Percentiles rank a stretch among this genome's conserved stretches.
Conservation (phyloP, 192 early-diverging fungal species). For the Coemansia pectinata region DNA sequence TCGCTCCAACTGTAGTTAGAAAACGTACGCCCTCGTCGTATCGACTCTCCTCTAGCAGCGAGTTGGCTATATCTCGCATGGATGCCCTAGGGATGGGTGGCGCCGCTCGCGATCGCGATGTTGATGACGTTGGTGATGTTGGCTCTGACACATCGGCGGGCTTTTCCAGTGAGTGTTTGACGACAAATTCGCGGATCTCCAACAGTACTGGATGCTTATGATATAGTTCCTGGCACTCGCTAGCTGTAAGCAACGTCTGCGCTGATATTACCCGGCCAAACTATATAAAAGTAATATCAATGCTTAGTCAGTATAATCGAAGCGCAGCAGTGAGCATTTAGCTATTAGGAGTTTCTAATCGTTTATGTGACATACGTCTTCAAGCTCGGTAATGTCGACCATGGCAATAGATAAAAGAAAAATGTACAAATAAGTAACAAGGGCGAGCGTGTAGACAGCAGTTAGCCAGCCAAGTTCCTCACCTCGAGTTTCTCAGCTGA, state of each 20-base stretch:
- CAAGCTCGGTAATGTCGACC: background rate
- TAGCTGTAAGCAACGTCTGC: background rate
- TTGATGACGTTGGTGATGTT: background rate
- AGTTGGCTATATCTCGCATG: conserved; percentile 25
- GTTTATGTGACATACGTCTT: conserved; percentile 3
- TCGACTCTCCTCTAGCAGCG: conserved; percentile 42
- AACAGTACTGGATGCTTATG: conserved; percentile 8
- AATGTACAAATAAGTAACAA: background rate
- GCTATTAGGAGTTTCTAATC: background rate
- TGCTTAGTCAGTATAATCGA: background rate
- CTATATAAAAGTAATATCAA: background rate
- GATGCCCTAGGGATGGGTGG: conserved; percentile 10
- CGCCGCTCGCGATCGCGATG: conserved; percentile 2
- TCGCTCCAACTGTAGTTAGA: conserved; percentile 12
- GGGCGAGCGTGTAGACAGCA: background rate
- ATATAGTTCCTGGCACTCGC: conserved; percentile 28
- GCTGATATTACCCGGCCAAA: background rate
- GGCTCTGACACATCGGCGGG: background rate
- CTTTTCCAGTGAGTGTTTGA: conserved; percentile 3
- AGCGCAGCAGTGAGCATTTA: background rate
- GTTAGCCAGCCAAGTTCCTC: background rate
- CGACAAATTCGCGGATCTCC: conserved; percentile 41
- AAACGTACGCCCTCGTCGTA: conserved; percentile 42
- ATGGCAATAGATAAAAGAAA: background rate
- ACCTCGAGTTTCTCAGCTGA: background rate